phyloP scores from a whole-genome alignment of 306 rosid genomes.

The Fragaria ananassa region DNA sequence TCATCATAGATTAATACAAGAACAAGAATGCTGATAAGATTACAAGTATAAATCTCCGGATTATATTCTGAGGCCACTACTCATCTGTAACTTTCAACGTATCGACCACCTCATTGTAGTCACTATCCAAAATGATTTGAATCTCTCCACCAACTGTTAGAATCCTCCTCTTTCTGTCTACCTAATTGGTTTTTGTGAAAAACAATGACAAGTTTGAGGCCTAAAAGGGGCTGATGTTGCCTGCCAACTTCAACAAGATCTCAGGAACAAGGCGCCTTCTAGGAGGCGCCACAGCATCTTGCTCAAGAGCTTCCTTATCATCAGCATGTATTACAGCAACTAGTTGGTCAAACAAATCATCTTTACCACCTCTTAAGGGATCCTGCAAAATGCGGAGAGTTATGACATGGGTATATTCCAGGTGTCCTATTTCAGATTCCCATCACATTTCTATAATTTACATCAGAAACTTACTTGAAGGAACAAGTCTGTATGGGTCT shows the following conservation, averaged over 20 bases:
- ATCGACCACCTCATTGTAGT: background rate
- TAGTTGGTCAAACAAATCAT: slow-evolving; percentile 64
- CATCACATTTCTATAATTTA: background rate
- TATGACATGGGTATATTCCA: background rate
- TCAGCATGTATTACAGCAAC: slow-evolving; percentile 61
- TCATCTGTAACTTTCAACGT: background rate
- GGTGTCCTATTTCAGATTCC: background rate
- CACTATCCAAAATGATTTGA: background rate
- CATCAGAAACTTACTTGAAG: slow-evolving; percentile 57
- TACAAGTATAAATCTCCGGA: slow-evolving; percentile 3
- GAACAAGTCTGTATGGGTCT: slow-evolving; percentile 95
- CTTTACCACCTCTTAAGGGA: slow-evolving; percentile 90
- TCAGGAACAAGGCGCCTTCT: slow-evolving; percentile 82
- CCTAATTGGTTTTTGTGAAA: background rate
- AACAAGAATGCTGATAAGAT: background rate
- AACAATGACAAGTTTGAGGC: background rate
- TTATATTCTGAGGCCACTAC: background rate
- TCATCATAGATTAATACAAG: background rate
- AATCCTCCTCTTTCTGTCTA: background rate
- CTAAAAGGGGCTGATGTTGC: slow-evolving; percentile 75
- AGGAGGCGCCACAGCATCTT: slow-evolving; percentile 61
- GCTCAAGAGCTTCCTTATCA: slow-evolving; percentile 68
- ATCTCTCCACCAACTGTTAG: background rate
- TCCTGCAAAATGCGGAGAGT: slow-evolving; percentile 51
- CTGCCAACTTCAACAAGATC: slow-evolving; percentile 65